Base-by-base conservation (phyloP, 2,329 filamentous ascomycete genomes). In the Colletotrichum scovillei region DNA sequence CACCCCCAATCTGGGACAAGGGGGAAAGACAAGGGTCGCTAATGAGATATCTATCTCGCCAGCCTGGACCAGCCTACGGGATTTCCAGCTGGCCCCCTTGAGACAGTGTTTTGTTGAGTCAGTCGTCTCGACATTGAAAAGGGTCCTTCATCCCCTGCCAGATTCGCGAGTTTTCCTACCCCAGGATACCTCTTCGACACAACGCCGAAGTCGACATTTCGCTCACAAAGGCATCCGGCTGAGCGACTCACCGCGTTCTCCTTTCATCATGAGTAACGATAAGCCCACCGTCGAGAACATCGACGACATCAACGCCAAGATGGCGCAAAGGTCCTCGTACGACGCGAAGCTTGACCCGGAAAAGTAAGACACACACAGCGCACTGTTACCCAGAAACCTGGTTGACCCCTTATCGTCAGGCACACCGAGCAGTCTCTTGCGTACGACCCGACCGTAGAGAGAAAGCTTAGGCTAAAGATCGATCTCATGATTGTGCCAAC, bases 401-500 rank as follows among this genome's bases (percentile, higher is more conserved):
- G 0, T 60, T 71, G 16, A 63, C 67, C n/a, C 12, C 6, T 5
- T 12, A 12, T 49, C 14, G 24, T 11, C 1, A 73, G 67, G 32
- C 42, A 58, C 1, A 22, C 35, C 12, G 60, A 63, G 22, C 60
- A 70, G 22, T n/a, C 56, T 28, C 28, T 70, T 19, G 14, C 16
- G 1, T 78, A 81, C n/a, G 80, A 82, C 14, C 74, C 76, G 5
- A 78, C 63, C 9, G 78, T 77, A 7, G 80, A 82, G 65, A 77
- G 77, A n/a, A 76, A 70, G 26, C 84, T 92, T 14, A 82, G 89
- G 3, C 80, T 81, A 72, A 92, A 93, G 78, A 90, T 93, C 22
- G 91, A 93, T 76, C 76, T 90, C 4, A 89, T 85, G 77, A 88
- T 92, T 71, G 84, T 92, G 1, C 91, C 91, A 0, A 91, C 90